Base-by-base conservation (phyloP, 2,329 filamentous ascomycete genomes). In the Pseudogymnoascus sp. region DNA sequence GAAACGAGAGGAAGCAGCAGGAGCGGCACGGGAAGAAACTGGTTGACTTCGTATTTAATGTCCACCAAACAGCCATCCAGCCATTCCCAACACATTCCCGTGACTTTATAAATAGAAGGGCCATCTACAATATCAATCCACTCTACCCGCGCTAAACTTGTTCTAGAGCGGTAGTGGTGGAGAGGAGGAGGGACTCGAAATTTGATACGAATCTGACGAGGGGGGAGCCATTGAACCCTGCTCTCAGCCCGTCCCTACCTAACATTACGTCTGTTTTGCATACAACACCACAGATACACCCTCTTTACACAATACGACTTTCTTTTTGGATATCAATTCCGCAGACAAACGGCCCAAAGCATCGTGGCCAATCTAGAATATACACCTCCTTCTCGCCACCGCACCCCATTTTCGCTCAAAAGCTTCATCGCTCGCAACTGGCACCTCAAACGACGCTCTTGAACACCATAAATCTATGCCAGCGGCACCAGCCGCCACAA, bases 151-250 rank as follows among this genome's bases (percentile, higher is more conserved):
- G 50, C 50, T 56, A 56, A 56, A 33, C 50, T 56, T 33, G 50
- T 56, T 56, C 50, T 21, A 56, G 50, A 56, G 50, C 50, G 1
- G 16, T 53, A 53, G 28, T 33, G 28, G 50, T 18, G 50, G 50
- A 56, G 50, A 56, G 28, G 50, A 56, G 50, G 50, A 56, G 50
- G 50, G 28, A 56, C 50, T 56, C 50, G 50, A 56, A 56, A 56
- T 56, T 56, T 56, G 16, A 56, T 56, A 7, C 28, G 50, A 33
- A 33, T 33, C 47, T 56, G 47, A 56, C 47, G 50, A 56, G 28
- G 50, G 6, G 6, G 14, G 16, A 25, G 2, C 10, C n/a, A 33
- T 56, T 56, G 50, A 56, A 56, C 50, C 50, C 50, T 56, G 50
- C 50, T 33, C n/a, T n/a, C 47, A 53, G 23, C 23, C 47, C 47